Conservation (phyloP, 2,329 filamentous ascomycete species). For the Sporothrix phasma region DNA sequence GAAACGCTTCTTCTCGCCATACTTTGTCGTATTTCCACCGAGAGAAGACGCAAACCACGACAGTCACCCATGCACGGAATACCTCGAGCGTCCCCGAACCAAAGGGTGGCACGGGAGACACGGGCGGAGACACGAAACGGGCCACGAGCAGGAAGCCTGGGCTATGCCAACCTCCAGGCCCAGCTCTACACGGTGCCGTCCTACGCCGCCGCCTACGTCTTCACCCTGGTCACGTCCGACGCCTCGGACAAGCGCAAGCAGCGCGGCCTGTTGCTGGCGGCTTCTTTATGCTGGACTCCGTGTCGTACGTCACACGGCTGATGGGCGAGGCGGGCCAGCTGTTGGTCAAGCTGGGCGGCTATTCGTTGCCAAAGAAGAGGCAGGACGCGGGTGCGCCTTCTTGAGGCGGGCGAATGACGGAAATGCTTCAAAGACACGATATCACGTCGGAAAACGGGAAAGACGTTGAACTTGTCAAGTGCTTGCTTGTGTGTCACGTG, state of each 20-base stretch:
- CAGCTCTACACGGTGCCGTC: conserved; percentile 59
- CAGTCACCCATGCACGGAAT: neutral
- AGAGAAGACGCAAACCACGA: neutral
- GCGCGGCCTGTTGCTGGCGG: conserved; percentile 10
- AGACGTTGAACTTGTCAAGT: conserved; percentile 7
- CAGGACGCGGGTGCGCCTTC: too few relatives aligned
- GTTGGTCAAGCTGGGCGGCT: conserved; percentile 27
- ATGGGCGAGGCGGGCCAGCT: conserved; percentile 27
- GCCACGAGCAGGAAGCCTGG: too few relatives aligned
- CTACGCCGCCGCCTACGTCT: conserved; percentile 49
- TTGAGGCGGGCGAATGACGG: too few relatives aligned
- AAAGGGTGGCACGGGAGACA: neutral
- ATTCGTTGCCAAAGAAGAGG: conserved; percentile 23
- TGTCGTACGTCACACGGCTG: conserved; percentile 19
- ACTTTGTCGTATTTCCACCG: neutral
- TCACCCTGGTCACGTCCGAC: conserved; percentile 3
- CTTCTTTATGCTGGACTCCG: conserved; percentile 9
- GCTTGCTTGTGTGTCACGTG: neutral
- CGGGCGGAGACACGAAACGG: neutral
- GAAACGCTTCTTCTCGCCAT: too few relatives aligned
- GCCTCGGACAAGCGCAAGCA: neutral
- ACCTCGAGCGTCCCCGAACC: neutral
- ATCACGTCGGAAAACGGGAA: too few relatives aligned
- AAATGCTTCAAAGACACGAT: too few relatives aligned
- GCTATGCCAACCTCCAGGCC: conserved; percentile 41